Evolutionary conservation across 176 grass and related monocot genomes (phyloP).

Genomic region (Rhynchospora tenuis): DNA sequence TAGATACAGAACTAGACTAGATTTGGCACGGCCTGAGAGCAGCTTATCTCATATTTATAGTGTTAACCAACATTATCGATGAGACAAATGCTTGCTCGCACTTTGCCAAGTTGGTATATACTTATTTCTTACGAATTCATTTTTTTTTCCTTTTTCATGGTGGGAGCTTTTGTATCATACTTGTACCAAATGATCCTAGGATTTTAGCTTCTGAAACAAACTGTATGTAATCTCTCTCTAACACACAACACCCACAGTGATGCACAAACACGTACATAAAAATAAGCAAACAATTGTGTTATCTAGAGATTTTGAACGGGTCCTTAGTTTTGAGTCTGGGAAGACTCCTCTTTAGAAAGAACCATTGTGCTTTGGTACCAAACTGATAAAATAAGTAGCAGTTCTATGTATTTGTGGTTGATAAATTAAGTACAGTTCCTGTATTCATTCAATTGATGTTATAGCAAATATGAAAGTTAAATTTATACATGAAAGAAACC

Average conservation of each 20-base stretch:
- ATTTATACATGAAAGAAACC: not conserved
- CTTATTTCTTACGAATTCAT: too few relatives aligned
- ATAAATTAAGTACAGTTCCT: not conserved
- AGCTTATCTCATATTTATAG: too few relatives aligned
- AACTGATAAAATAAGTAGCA: not conserved
- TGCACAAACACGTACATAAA: not conserved
- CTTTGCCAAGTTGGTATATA: too few relatives aligned
- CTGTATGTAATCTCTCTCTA: constrained; percentile 35
- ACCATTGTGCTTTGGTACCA: not conserved
- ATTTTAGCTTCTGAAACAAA: constrained; percentile 50
- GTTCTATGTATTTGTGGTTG: not conserved
- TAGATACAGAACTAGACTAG: too few relatives aligned
- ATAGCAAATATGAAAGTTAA: not conserved
- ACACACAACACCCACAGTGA: not conserved
- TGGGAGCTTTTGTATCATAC: too few relatives aligned
- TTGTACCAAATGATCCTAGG: constrained; percentile 21
- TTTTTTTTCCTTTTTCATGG: too few relatives aligned
- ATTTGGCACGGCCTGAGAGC: too few relatives aligned
- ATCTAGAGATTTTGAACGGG: not conserved
- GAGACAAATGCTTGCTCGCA: too few relatives aligned
- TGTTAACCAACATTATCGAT: too few relatives aligned
- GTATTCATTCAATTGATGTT: not conserved
- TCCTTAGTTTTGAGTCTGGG: not conserved
- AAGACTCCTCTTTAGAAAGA: not conserved
- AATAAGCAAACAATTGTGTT: not conserved